phyloP scores from a whole-genome alignment of 805 yeast genomes.

The Priceomyces carsonii region DNA sequence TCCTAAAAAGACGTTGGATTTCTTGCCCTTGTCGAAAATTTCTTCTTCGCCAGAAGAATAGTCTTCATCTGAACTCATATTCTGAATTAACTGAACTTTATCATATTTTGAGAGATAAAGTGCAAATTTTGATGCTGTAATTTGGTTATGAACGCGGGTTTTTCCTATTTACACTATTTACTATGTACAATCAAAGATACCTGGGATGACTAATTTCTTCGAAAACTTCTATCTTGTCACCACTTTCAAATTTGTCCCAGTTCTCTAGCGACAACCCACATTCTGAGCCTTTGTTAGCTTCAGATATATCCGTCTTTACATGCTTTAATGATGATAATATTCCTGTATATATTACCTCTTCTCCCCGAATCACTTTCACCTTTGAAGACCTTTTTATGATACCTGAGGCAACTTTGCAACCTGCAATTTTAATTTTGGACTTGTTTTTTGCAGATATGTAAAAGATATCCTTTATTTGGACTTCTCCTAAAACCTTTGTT shows the following conservation, averaged over 20 bases:
- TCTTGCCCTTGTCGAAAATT: conserved; percentile 24
- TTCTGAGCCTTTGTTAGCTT: conserved; percentile 82
- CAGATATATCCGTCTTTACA: conserved; percentile 74
- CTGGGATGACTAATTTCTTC: conserved; percentile 57
- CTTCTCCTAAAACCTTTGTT: conserved; percentile 63
- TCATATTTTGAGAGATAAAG: not conserved
- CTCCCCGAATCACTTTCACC: conserved; percentile 58
- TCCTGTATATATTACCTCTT: conserved; percentile 54
- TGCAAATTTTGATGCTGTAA: not conserved
- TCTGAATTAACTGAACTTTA: not conserved
- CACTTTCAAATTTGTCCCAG: conserved; percentile 70
- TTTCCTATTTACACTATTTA: not conserved
- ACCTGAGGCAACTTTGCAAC: conserved; percentile 80
- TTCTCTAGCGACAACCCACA: conserved; percentile 79
- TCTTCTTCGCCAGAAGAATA: conserved; percentile 57
- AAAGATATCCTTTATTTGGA: conserved; percentile 70
- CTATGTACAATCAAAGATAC: conserved; percentile 25
- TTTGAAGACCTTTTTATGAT: conserved; percentile 56
- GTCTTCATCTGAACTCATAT: conserved; percentile 43
- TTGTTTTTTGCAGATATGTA: conserved; percentile 60
- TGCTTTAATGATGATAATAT: conserved; percentile 72
- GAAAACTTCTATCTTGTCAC: conserved; percentile 72
- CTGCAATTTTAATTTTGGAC: conserved; percentile 69
- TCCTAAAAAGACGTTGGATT: conserved; percentile 55
- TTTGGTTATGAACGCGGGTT: not conserved